Conservation (phyloP, 306 rosid genomes). For the Cucurbita maxima region DNA sequence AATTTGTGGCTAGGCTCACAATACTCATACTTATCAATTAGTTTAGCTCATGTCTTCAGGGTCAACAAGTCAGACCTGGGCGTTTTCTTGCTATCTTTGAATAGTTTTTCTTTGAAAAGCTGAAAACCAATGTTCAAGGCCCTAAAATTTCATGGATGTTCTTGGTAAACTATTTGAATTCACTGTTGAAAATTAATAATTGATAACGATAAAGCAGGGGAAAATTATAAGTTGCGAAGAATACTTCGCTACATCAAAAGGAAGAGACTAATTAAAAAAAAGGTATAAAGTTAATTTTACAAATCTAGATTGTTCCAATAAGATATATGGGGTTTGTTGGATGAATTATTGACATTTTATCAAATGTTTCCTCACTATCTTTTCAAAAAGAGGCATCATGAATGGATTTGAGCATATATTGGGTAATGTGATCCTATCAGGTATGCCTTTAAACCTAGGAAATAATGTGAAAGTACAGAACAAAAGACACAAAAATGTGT, state of each 20-base stretch:
- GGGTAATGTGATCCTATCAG: background rate
- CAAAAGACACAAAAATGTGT: background rate
- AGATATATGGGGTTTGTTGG: slow-evolving; percentile 5
- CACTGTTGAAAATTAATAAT: background rate
- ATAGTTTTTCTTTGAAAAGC: background rate
- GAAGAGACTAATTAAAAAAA: background rate
- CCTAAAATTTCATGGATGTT: background rate
- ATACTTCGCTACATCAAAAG: background rate
- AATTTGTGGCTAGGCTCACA: background rate
- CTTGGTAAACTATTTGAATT: background rate
- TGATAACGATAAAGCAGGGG: background rate
- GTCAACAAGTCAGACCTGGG: background rate
- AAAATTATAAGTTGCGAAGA: background rate
- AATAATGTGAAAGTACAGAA: background rate
- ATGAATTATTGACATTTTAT: slow-evolving; percentile 1
- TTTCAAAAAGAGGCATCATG: slow-evolving; percentile 1
- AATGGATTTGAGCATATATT: background rate
- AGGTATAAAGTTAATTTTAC: too few relatives aligned
- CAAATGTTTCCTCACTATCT: background rate
- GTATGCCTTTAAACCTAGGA: slow-evolving; percentile 1
- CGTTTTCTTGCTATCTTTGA: background rate
- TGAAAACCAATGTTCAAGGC: background rate
- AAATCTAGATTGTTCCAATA: background rate
- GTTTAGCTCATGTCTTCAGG: background rate
- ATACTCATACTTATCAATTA: background rate